Conservation (phyloP, 2,329 filamentous ascomycete genomes). For the Fusarium tuaranense region DNA sequence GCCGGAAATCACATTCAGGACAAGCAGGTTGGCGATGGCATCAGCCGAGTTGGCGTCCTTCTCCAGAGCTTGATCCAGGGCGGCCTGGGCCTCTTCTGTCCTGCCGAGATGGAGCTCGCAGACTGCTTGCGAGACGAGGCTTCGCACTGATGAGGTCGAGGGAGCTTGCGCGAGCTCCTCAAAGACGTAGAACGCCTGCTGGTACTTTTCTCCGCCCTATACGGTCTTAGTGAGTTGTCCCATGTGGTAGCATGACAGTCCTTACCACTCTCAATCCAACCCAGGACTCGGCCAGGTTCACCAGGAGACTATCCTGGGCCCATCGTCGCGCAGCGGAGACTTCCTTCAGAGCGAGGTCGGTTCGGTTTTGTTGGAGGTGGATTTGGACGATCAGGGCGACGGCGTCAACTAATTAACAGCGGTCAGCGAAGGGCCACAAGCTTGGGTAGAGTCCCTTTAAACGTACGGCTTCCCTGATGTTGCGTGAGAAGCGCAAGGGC, state of each 20-base stretch:
- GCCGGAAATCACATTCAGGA: constrained; percentile 81
- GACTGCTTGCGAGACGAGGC: constrained; percentile 88
- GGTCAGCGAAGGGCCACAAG: constrained; percentile 39
- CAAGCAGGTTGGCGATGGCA: constrained; percentile 84
- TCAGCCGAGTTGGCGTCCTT: constrained; percentile 79
- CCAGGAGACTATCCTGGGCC: constrained; percentile 93
- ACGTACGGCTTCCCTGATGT: constrained; percentile 88
- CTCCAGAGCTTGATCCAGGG: constrained; percentile 82
- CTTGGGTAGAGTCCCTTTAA: not conserved
- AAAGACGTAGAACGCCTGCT: constrained; percentile 96
- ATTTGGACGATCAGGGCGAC: constrained; percentile 93
- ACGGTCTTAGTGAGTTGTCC: constrained; percentile 41
- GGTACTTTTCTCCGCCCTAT: constrained; percentile 94
- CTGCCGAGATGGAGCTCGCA: constrained; percentile 92
- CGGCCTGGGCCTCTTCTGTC: constrained; percentile 88
- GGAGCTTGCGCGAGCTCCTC: constrained; percentile 94
- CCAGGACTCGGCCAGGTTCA: constrained; percentile 97
- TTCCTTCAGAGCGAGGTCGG: constrained; percentile 91
- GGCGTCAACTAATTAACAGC: constrained; percentile 67
- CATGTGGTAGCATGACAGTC: not conserved
- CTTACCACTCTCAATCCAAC: constrained; percentile 85
- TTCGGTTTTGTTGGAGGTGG: constrained; percentile 89
- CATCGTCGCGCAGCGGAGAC: constrained; percentile 87
- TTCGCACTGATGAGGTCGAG: constrained; percentile 79
- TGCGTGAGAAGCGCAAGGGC: constrained; percentile 82